Evolutionary conservation across 2,329 filamentous ascomycete genomes (phyloP).

Genomic region (Colletotrichum sp.): DNA sequence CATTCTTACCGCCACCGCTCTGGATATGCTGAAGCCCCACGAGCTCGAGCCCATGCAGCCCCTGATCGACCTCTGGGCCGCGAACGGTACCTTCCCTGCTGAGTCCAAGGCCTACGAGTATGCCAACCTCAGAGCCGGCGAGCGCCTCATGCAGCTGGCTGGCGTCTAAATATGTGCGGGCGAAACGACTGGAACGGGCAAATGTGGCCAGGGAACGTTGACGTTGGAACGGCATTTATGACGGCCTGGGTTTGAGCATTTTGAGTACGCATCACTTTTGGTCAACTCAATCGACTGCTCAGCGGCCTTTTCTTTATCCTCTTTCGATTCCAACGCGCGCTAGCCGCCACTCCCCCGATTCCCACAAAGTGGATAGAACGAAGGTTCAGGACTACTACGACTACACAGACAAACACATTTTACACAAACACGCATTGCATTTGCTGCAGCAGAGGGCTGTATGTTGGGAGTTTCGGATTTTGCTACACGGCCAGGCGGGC

Average conservation of each 20-base stretch:
- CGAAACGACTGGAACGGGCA: neutral
- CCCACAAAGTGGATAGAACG: neutral
- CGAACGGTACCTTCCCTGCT: slow-evolving; percentile 84
- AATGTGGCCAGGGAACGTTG: neutral
- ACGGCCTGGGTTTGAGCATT: neutral
- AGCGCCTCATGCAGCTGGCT: slow-evolving; percentile 60
- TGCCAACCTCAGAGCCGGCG: slow-evolving; percentile 65
- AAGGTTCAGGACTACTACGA: neutral
- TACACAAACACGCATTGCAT: slow-evolving; percentile 17
- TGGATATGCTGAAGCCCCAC: slow-evolving; percentile 84
- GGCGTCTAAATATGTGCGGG: slow-evolving; percentile 24
- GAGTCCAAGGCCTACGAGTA: slow-evolving; percentile 73
- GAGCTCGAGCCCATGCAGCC: slow-evolving; percentile 97
- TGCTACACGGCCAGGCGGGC: slow-evolving; percentile 11
- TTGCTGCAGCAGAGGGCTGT: slow-evolving; percentile 19
- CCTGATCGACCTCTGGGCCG: slow-evolving; percentile 88
- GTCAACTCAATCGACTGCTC: neutral
- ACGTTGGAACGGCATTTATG: neutral
- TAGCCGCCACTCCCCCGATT: neutral
- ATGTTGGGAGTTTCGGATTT: slow-evolving; percentile 21
- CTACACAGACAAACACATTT: neutral
- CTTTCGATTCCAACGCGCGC: neutral
- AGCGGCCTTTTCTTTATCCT: neutral
- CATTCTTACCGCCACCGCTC: slow-evolving; percentile 77
- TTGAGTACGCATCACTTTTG: neutral